phyloP scores from a whole-genome alignment of 148 eudicot genomes.

The Polygonum maritimum region DNA sequence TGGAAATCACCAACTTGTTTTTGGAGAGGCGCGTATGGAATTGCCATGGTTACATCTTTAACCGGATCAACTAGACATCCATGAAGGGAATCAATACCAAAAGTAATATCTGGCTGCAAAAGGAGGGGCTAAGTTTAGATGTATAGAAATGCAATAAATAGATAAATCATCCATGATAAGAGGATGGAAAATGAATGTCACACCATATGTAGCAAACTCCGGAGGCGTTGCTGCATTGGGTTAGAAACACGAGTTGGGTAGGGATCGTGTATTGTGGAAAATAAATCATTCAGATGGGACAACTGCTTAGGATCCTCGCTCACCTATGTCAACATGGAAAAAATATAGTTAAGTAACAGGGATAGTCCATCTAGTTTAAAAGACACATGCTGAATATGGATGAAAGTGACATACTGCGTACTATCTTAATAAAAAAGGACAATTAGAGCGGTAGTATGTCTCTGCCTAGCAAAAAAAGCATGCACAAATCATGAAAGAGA shows the following conservation, averaged over 20 bases:
- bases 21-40: constrained; percentile 11
- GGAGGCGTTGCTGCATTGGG: constrained; percentile 18
- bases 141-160: neutral
- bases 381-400: neutral
- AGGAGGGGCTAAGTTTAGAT: constrained; percentile 18
- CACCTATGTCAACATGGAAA: constrained; percentile 19
- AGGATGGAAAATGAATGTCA: constrained; percentile 16
- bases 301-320: constrained; percentile 55
- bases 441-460: neutral
- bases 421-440: neutral
- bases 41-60: constrained; percentile 19
- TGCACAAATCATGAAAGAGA: neutral
- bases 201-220: constrained; percentile 37
- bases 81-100: constrained; percentile 25
- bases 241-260: constrained; percentile 17
- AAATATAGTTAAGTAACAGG: neutral
- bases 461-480: neutral
- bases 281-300: constrained; percentile 41
- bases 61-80: constrained; percentile 21
- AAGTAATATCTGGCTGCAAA: constrained; percentile 42
- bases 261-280: constrained; percentile 39
- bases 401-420: neutral
- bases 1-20: constrained; percentile 22
- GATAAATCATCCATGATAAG: neutral
- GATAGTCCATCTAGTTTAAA: neutral